Percentiles rank a stretch among this genome's conserved stretches.
Conservation (phyloP, 192 early-diverging fungal species). For the Backusella tarrabulga region DNA sequence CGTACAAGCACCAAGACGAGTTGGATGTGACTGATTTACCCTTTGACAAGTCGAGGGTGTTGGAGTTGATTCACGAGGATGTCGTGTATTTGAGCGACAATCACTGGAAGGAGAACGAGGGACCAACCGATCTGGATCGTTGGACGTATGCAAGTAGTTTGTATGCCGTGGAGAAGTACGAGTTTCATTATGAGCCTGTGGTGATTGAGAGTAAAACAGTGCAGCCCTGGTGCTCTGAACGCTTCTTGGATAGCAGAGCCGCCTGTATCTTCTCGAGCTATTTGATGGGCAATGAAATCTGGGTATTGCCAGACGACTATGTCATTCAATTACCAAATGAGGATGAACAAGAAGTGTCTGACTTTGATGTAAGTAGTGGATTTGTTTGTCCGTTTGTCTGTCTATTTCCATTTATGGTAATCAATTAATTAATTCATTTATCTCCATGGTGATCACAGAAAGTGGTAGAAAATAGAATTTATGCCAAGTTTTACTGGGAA, state of each 20-base stretch:
- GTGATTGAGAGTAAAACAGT: constrained; percentile 48
- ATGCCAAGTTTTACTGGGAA: constrained; percentile 58
- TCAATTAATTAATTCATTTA: not conserved
- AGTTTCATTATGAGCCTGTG: constrained; percentile 57
- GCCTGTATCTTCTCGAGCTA: constrained; percentile 54
- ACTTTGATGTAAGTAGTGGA: constrained; percentile 40
- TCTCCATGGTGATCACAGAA: constrained; percentile 28
- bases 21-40: constrained; percentile 23
- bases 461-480: constrained; percentile 51
- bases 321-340: constrained; percentile 33
- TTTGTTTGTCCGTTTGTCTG: not conserved
- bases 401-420: not conserved
- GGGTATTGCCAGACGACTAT: constrained; percentile 54
- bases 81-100: constrained; percentile 44
- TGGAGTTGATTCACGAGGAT: constrained; percentile 31
- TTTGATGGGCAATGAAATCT: constrained; percentile 50
- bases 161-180: constrained; percentile 51
- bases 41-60: constrained; percentile 33
- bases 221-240: constrained; percentile 55
- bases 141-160: constrained; percentile 42
- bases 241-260: constrained; percentile 55
- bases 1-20: constrained; percentile 23
- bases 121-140: constrained; percentile 45
- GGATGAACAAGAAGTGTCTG: constrained; percentile 27
- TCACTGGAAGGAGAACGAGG: constrained; percentile 51